Percentiles rank a stretch among this genome's conserved stretches.
Conservation (phyloP, 768 basidiomycete species). For the Amanita inopinata region DNA sequence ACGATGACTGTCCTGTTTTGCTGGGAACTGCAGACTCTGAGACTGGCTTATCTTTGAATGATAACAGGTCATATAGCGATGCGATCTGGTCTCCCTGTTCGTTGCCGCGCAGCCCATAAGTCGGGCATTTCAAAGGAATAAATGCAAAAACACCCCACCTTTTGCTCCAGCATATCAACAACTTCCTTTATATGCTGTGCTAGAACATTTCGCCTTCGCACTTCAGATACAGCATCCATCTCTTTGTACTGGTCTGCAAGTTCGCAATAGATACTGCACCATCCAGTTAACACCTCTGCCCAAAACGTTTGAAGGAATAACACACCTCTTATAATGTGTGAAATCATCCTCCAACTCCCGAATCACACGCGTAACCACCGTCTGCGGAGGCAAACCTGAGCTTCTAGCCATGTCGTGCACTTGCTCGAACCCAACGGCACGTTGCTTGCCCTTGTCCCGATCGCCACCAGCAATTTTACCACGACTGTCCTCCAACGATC, state of each 20-base stretch:
- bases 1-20: neutral
- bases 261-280: constrained; percentile 73
- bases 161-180: constrained; percentile 85
- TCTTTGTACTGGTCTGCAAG: constrained; percentile 88
- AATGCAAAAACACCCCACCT: constrained; percentile 40
- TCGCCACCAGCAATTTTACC: constrained; percentile 15
- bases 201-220: constrained; percentile 73
- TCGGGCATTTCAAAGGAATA: too few relatives aligned
- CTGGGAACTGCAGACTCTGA: constrained; percentile 3
- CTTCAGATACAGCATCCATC: constrained; percentile 79
- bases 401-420: constrained; percentile 20
- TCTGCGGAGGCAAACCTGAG: constrained; percentile 68
- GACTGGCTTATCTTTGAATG: constrained; percentile 60
- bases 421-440: constrained; percentile 18
- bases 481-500: constrained; percentile 22
- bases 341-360: constrained; percentile 93
- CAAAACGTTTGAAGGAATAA: constrained; percentile 1
- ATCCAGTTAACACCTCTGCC: constrained; percentile 8
- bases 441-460: constrained; percentile 22
- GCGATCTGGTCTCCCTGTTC: constrained; percentile 87
- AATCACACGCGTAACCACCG: constrained; percentile 73
- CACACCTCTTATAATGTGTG: constrained; percentile 87
- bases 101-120: too few relatives aligned
- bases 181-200: constrained; percentile 87
- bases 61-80: constrained; percentile 76